Evolutionary conservation across 2,329 filamentous ascomycete species (phyloP).

Genomic region (Curvularia eragrostidis): DNA sequence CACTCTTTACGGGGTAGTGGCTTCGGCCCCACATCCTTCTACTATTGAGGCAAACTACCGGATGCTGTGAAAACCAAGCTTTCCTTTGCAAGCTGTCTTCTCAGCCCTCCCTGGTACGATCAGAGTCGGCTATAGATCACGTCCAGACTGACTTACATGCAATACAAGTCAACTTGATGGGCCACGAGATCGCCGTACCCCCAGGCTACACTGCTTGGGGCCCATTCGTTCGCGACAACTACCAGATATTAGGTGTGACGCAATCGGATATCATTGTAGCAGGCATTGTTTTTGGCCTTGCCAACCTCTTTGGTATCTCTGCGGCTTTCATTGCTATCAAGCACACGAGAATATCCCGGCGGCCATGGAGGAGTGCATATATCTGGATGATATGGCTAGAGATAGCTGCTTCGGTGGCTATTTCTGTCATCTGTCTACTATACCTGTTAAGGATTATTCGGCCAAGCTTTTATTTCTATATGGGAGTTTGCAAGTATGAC

Average conservation of each 20-base stretch:
- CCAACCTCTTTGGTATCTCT: slow-evolving; percentile 27
- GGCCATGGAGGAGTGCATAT: slow-evolving; percentile 46
- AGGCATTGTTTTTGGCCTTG: slow-evolving; percentile 26
- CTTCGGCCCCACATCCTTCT: slow-evolving; percentile 6
- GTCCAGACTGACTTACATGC: slow-evolving; percentile 2
- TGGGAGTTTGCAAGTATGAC: slow-evolving; percentile 32
- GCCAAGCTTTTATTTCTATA: slow-evolving; percentile 45
- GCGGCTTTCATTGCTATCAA: slow-evolving; percentile 41
- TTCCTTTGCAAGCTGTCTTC: slow-evolving; percentile 1
- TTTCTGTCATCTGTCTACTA: slow-evolving; percentile 49
- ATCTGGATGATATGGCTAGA: slow-evolving; percentile 59
- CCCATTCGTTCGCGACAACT: slow-evolving; percentile 34
- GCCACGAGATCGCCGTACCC: slow-evolving; percentile 21
- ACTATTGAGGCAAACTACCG: slow-evolving; percentile 6
- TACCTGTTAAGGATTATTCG: slow-evolving; percentile 39
- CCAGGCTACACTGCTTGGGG: slow-evolving; percentile 34
- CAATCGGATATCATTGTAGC: slow-evolving; percentile 29
- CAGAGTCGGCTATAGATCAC: not conserved
- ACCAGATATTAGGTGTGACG: slow-evolving; percentile 26
- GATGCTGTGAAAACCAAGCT: slow-evolving; percentile 1
- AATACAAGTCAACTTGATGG: slow-evolving; percentile 14
- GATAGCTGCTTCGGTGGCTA: slow-evolving; percentile 51
- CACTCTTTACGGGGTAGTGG: slow-evolving; percentile 11
- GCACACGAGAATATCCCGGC: slow-evolving; percentile 33
- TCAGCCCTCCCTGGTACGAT: not conserved